Evolutionary conservation across 768 basidiomycete genomes (phyloP).

Genomic region (Leccinum subgranulosum): DNA sequence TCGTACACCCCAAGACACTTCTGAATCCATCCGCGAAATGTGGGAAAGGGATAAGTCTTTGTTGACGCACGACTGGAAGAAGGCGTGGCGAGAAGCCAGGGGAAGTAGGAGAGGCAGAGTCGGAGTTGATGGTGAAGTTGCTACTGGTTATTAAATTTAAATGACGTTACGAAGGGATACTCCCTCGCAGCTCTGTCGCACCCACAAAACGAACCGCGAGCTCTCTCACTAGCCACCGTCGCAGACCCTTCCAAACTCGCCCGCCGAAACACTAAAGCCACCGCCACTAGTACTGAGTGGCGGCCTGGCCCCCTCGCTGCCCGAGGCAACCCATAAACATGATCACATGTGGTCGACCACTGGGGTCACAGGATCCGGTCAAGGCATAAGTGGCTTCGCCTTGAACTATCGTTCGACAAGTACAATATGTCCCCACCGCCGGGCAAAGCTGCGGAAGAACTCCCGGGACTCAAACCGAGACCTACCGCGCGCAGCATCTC

Average conservation of each 20-base stretch:
- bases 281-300: too few species aligned
- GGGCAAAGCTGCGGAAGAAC: constrained; percentile 5
- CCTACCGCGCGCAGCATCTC: neutral
- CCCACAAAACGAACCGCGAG: too few species aligned
- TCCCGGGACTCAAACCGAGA: constrained; percentile 12
- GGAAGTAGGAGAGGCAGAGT: constrained; percentile 58
- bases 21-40: constrained; percentile 49
- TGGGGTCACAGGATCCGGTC: too few species aligned
- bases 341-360: too few species aligned
- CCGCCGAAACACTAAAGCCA: too few species aligned
- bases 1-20: constrained; percentile 22
- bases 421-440: constrained; percentile 9
- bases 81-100: constrained; percentile 69
- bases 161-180: too few species aligned
- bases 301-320: too few species aligned
- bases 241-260: too few species aligned
- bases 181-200: too few species aligned
- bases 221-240: too few species aligned
- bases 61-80: constrained; percentile 76
- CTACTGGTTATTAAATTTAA: constrained; percentile 12
- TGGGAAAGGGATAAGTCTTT: constrained; percentile 73
- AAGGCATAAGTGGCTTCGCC: neutral
- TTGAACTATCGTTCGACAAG: neutral
- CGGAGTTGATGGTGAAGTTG: constrained; percentile 36
- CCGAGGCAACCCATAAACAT: too few species aligned